Conservation (phyloP, 805 yeast species). For the Ogataea allantospora region DNA sequence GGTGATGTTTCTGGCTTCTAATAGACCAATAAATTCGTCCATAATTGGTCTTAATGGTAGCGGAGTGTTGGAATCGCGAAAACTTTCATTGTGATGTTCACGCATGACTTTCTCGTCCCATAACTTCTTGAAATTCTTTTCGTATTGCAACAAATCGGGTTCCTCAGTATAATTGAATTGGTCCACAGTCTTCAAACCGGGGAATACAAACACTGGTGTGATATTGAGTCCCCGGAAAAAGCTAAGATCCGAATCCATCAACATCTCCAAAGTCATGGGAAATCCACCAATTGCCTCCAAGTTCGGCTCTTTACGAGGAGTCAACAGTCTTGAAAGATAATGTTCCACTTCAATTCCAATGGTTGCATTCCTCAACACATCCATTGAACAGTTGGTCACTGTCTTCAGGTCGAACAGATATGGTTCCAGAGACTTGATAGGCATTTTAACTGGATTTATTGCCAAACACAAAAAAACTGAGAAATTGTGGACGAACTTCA, state of each 20-base stretch:
- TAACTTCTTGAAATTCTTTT: slow-evolving; percentile 44
- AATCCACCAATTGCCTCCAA: slow-evolving; percentile 80
- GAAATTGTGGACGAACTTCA: neutral
- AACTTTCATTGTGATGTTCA: slow-evolving; percentile 43
- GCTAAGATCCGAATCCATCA: slow-evolving; percentile 60
- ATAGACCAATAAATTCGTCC: slow-evolving; percentile 54
- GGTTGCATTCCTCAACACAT: slow-evolving; percentile 60
- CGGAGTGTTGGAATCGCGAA: slow-evolving; percentile 51
- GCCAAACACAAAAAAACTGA: neutral
- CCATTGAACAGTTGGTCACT: slow-evolving; percentile 57
- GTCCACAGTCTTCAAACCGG: slow-evolving; percentile 54
- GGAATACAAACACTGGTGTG: slow-evolving; percentile 77
- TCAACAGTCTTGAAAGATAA: slow-evolving; percentile 61
- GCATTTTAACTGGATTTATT: slow-evolving; percentile 18
- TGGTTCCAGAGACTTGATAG: slow-evolving; percentile 59
- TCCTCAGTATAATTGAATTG: slow-evolving; percentile 30
- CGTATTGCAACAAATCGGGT: slow-evolving; percentile 31
- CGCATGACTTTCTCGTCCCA: slow-evolving; percentile 41
- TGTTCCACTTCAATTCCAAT: slow-evolving; percentile 85
- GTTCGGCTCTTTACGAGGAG: slow-evolving; percentile 64
- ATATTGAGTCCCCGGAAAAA: slow-evolving; percentile 59
- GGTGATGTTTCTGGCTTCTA: slow-evolving; percentile 55
- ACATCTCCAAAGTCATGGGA: slow-evolving; percentile 58
- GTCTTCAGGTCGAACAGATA: slow-evolving; percentile 66
- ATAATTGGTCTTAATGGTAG: slow-evolving; percentile 49